Evolutionary conservation across 192 early-diverging fungal genomes (phyloP).

Genomic region (Backusella australiensis): DNA sequence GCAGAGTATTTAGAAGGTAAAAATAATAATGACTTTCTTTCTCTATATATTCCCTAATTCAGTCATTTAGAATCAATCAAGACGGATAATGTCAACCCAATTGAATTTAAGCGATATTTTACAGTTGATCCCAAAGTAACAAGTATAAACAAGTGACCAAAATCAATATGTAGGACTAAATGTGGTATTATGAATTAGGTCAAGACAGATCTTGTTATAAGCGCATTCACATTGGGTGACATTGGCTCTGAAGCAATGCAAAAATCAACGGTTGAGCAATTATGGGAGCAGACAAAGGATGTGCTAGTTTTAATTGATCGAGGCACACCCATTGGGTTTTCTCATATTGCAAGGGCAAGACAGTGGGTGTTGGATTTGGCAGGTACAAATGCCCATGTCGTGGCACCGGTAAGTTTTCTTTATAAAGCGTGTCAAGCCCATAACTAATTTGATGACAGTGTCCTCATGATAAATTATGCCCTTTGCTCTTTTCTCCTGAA

Average conservation of each 20-base stretch:
- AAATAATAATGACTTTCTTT: background rate
- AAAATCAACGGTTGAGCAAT: slow-evolving; percentile 58
- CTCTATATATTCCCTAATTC: background rate
- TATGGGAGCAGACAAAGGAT: slow-evolving; percentile 82
- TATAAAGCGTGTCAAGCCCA: no score
- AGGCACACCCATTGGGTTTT: slow-evolving; percentile 71
- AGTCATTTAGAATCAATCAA: background rate
- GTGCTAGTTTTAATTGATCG: slow-evolving; percentile 82
- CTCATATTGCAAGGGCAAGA: slow-evolving; percentile 65
- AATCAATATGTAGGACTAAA: background rate
- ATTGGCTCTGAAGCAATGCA: slow-evolving; percentile 65
- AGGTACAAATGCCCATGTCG: slow-evolving; percentile 54
- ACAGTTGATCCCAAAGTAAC: slow-evolving; percentile 47
- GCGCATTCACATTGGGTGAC: slow-evolving; percentile 72
- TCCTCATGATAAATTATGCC: slow-evolving; percentile 73
- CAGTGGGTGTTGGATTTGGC: slow-evolving; percentile 54
- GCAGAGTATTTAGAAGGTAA: slow-evolving; percentile 52
- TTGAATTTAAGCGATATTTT: slow-evolving; percentile 63
- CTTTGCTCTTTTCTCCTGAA: slow-evolving; percentile 50
- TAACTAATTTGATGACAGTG: slow-evolving; percentile 32
- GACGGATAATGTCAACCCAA: background rate
- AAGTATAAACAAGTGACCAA: background rate
- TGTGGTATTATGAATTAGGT: slow-evolving; percentile 1
- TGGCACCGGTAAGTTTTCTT: slow-evolving; percentile 65
- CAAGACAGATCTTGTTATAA: slow-evolving; percentile 68